Evolutionary conservation across 1,284 basidiomycete genomes (phyloP).

Genomic region (Puccinia triticina): DNA sequence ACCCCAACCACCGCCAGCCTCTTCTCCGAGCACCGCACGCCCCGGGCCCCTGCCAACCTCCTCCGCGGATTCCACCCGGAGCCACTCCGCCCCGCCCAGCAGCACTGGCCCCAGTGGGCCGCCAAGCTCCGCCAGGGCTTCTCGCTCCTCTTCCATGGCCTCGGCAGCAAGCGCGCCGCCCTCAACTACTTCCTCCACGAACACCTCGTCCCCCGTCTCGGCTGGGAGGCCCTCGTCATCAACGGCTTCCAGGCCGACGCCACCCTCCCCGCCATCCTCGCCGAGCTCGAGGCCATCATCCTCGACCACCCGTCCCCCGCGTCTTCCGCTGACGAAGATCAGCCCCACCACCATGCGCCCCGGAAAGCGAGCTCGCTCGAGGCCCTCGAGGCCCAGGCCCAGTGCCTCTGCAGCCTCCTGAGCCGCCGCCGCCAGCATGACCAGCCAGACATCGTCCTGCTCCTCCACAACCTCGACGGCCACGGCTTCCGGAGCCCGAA

Average conservation of each 20-base stretch:
- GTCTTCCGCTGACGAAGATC: too few relatives aligned
- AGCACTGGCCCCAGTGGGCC: slow-evolving; percentile 69
- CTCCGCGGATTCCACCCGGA: slow-evolving; percentile 19
- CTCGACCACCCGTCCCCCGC: too few relatives aligned
- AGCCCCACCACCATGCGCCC: too few relatives aligned
- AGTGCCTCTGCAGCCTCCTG: too few relatives aligned
- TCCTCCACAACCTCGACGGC: slow-evolving; percentile 85
- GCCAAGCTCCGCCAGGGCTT: slow-evolving; percentile 77
- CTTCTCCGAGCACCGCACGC: slow-evolving; percentile 72
- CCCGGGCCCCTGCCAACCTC: slow-evolving; percentile 62
- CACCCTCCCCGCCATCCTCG: slow-evolving; percentile 71
- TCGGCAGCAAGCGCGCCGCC: slow-evolving; percentile 76
- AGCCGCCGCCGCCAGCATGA: too few relatives aligned
- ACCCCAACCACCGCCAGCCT: slow-evolving; percentile 74
- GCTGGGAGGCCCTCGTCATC: slow-evolving; percentile 65
- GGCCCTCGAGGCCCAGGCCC: too few relatives aligned
- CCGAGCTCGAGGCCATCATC: too few relatives aligned
- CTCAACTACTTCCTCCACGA: slow-evolving; percentile 73
- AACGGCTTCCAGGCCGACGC: slow-evolving; percentile 78
- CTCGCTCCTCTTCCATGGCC: slow-evolving; percentile 81
- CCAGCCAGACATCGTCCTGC: too few relatives aligned
- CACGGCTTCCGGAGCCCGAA: slow-evolving; percentile 69
- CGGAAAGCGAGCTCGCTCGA: too few relatives aligned
- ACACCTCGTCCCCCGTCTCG: slow-evolving; percentile 63
- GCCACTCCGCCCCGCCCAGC: slow-evolving; percentile 57